Evolutionary conservation across 1,139 yeast species (phyloP), one percentile per base, ranked within the genome.

Genomic region (Magnusiomyces tetraspermus): DNA sequence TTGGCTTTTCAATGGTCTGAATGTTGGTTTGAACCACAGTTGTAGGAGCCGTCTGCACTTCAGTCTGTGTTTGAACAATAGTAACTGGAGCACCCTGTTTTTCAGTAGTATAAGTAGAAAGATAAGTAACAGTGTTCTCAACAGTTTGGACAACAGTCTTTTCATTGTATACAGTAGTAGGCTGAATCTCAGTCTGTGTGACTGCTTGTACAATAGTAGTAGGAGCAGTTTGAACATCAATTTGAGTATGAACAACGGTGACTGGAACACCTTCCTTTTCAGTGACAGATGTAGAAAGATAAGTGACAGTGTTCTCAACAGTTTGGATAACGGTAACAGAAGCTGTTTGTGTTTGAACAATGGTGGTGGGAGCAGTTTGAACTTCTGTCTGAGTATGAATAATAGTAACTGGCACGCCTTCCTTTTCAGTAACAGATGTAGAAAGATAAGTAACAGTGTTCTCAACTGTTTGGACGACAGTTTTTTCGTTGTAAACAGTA

Each of bases 1-100:
- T 45, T 13, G 48, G 48, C n/a, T 21, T 17, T 24, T 37, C 41
- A 17, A 37, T 26, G 21, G 49, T 47, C 17, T 47, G 49, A 21
- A 37, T 28, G 6, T 47, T 40, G 33, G 49, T 47, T 38, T 47
- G 49, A 21, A 47, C 49, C 26, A 37, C 36, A 17, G 49, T 47
- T 10, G 31, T 23, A 19, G 40, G 48, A 38, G 22, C 43, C 11
- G 19, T 5, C 23, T 42, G 45, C 6, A 42, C 31, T n/a, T 38
- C 43, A 19, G 43, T 45, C 45, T 42, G 31, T 19, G 45, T 42
- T 21, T 45, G 40, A 45, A 33, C 23, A 21, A 31, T 28, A 19
- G 48, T 45, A n/a, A 31, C 26, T 17, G 36, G 38, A 28, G 19
- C 19, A 17, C 46, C 46, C 28, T 43, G 24, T 13, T 26, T 43